phyloP scores from a whole-genome alignment of 345 rosid genomes.

The Eucalyptus sp. region DNA sequence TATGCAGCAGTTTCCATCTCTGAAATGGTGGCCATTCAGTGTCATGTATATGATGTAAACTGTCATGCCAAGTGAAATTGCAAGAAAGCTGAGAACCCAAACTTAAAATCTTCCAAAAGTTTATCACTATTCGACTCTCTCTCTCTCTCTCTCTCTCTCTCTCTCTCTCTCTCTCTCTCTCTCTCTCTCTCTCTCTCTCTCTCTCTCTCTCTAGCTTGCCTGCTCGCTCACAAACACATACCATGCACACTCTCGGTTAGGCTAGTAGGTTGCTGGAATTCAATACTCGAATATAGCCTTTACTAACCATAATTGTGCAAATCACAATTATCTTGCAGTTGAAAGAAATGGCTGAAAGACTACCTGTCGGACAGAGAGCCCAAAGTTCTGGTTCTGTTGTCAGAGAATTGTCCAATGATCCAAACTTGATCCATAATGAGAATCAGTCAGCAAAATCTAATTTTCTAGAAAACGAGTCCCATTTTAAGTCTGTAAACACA shows the following conservation, averaged over 20 bases:
- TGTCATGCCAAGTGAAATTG: not conserved
- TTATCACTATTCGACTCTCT: not conserved
- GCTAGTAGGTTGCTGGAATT: not conserved
- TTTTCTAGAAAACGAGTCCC: slow-evolving; percentile 12
- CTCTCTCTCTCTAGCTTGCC: not conserved
- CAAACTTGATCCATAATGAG: not conserved
- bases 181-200: not conserved
- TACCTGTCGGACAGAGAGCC: slow-evolving; percentile 19
- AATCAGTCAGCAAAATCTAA: not conserved
- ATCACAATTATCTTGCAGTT: slow-evolving; percentile 31
- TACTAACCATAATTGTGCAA: not conserved
- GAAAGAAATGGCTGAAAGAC: slow-evolving; percentile 47
- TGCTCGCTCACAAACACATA: not conserved
- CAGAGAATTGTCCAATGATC: slow-evolving; percentile 5
- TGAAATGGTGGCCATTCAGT: not conserved
- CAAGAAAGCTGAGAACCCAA: not conserved
- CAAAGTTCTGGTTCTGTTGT: slow-evolving; percentile 16
- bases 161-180: not conserved
- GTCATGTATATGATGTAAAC: not conserved
- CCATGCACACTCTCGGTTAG: not conserved
- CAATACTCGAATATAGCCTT: not conserved
- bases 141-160: not conserved
- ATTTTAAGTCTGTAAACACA: slow-evolving; percentile 12
- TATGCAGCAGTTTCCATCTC: not conserved
- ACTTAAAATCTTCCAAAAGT: not conserved